A percentile compares a stretch with the other conserved stretches of the same genome.
phyloP scores from a whole-genome alignment of 495 filamentous ascomycete species.

The Choiromyces venosus region DNA sequence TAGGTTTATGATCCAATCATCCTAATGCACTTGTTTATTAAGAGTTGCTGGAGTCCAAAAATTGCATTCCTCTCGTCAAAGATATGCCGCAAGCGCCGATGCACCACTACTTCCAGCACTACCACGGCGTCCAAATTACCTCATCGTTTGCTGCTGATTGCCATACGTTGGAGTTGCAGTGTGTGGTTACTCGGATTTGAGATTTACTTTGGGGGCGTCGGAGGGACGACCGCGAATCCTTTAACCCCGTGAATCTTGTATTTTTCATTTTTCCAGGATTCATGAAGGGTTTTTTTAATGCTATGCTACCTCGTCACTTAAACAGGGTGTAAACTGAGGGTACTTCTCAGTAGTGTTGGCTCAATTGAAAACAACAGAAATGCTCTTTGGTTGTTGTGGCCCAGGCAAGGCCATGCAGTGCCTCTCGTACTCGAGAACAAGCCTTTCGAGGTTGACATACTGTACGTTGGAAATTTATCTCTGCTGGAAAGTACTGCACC shows the following conservation, averaged over 20 bases:
- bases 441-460: background rate
- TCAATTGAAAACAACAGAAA: background rate
- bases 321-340: background rate
- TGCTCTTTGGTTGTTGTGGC: background rate
- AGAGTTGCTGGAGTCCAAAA: background rate
- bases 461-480: background rate
- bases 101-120: background rate
- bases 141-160: background rate
- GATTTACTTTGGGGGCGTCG: background rate
- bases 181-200: background rate
- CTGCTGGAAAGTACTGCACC: background rate
- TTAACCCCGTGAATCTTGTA: background rate
- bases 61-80: background rate
- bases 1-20: background rate
- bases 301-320: background rate
- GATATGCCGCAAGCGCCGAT: background rate
- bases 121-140: background rate
- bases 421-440: background rate
- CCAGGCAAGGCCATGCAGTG: background rate
- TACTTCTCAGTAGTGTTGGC: background rate
- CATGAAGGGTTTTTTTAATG: background rate
- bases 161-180: background rate
- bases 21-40: background rate
- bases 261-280: background rate
- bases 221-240: background rate